Evolutionary conservation across 169 alveolate species (phyloP).

Genomic region (Eimeria brunetti): DNA sequence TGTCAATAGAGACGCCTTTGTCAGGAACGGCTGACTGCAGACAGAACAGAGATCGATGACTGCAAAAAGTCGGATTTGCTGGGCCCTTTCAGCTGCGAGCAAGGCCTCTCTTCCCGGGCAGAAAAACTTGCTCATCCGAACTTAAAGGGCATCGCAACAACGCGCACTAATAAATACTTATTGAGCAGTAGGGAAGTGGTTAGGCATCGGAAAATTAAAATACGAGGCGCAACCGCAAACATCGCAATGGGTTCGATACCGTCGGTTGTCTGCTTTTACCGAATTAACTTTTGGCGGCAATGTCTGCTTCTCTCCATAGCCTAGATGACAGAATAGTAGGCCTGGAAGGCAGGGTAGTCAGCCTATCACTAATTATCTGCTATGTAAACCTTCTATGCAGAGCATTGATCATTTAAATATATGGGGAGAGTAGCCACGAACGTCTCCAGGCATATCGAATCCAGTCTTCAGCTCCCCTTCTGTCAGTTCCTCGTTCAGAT

Average conservation of each 20-base stretch:
- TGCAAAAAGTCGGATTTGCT: neutral
- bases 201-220: neutral
- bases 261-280: neutral
- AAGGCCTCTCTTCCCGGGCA: neutral
- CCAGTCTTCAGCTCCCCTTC: neutral
- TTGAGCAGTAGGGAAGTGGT: neutral
- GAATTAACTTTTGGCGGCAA: neutral
- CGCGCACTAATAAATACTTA: neutral
- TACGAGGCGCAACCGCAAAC: neutral
- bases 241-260: neutral
- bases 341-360: neutral
- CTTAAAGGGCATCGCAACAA: neutral
- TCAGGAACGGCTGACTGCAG: neutral
- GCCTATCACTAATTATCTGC: neutral
- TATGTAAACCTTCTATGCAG: neutral
- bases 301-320: neutral
- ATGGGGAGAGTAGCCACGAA: neutral
- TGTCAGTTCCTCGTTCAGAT: neutral
- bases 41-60: neutral
- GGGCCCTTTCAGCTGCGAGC: neutral
- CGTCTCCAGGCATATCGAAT: neutral
- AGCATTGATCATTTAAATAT: neutral
- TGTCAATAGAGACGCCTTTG: neutral
- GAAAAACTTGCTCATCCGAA: neutral
- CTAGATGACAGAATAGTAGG: neutral